Evolutionary conservation across 2,329 filamentous ascomycete species (phyloP).

Genomic region (Xylariomycetidae sp.): DNA sequence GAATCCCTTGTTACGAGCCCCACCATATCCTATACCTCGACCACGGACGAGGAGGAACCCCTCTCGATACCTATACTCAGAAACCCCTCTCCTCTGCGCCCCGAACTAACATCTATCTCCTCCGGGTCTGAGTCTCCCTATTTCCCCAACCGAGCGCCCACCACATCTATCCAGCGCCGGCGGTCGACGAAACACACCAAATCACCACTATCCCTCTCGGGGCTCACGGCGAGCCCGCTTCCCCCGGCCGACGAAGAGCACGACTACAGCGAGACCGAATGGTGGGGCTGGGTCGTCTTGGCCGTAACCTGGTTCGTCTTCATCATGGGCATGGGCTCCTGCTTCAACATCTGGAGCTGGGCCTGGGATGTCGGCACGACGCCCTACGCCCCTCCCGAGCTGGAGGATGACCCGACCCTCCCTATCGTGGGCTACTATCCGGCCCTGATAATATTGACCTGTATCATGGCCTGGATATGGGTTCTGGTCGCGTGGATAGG

Average conservation of each 20-base stretch:
- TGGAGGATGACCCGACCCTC: conserved; percentile 90
- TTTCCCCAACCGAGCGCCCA: conserved; percentile 36
- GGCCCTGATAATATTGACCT: conserved; percentile 84
- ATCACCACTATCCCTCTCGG: conserved; percentile 55
- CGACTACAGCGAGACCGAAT: conserved; percentile 93
- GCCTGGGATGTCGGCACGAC: conserved; percentile 98
- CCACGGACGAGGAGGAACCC: conserved; percentile 79
- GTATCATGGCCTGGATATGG: conserved; percentile 99
- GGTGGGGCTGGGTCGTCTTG: conserved; percentile 96
- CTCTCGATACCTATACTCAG: conserved; percentile 56
- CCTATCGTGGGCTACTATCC: conserved; percentile 98
- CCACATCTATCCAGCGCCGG: conserved; percentile 35
- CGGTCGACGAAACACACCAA: conserved; percentile 50
- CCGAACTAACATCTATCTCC: conserved; percentile 38
- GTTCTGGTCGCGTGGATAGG: conserved; percentile 96
- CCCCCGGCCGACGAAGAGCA: conserved; percentile 55
- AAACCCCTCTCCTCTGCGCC: conserved; percentile 37
- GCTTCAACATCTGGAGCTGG: conserved; percentile 94
- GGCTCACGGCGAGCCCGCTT: conserved; percentile 45
- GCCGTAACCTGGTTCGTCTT: conserved; percentile 93
- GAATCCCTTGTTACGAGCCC: conserved; percentile 41
- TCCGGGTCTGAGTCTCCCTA: conserved; percentile 63
- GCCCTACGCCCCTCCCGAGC: conserved; percentile 88
- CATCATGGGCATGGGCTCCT: conserved; percentile 93
- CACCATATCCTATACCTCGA: conserved; percentile 61